Percentiles rank a stretch among this genome's conserved stretches.
Evolutionary conservation across 768 basidiomycete genomes (phyloP).

Genomic region (Pleurotus cornucopiae): DNA sequence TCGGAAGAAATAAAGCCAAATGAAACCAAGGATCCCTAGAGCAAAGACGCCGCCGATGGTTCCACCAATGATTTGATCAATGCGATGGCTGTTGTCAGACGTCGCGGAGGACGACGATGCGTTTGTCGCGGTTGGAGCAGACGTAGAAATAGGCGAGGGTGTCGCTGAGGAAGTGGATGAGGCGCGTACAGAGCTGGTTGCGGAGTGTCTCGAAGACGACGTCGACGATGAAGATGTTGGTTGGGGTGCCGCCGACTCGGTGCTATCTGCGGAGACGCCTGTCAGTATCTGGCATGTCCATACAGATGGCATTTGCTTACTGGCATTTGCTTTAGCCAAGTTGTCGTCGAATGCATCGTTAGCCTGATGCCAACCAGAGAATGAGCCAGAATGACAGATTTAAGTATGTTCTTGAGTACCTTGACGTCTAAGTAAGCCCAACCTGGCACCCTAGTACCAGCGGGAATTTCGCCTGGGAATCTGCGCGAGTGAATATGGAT

Average conservation of each 20-base stretch:
- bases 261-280: background rate
- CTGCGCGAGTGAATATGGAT: constrained; percentile 1
- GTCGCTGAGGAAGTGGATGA: background rate
- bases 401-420: background rate
- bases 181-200: background rate
- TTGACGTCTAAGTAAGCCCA: constrained; percentile 24
- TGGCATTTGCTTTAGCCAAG: constrained; percentile 5
- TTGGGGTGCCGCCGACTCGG: constrained; percentile 6
- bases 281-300: background rate
- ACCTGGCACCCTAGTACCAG: constrained; percentile 17
- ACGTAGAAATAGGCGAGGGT: constrained; percentile 1
- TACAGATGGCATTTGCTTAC: background rate
- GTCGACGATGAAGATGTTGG: background rate
- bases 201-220: background rate
- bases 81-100: background rate
- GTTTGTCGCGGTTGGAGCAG: background rate
- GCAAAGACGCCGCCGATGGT: constrained; percentile 7
- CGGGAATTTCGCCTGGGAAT: constrained; percentile 19
- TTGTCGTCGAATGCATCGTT: background rate
- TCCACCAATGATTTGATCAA: constrained; percentile 7
- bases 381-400: background rate
- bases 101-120: background rate
- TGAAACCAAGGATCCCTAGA: background rate
- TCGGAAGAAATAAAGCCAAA: background rate
- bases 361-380: background rate